Base-by-base conservation (phyloP, 345 rosid species). In the Dovyalis caffra region DNA sequence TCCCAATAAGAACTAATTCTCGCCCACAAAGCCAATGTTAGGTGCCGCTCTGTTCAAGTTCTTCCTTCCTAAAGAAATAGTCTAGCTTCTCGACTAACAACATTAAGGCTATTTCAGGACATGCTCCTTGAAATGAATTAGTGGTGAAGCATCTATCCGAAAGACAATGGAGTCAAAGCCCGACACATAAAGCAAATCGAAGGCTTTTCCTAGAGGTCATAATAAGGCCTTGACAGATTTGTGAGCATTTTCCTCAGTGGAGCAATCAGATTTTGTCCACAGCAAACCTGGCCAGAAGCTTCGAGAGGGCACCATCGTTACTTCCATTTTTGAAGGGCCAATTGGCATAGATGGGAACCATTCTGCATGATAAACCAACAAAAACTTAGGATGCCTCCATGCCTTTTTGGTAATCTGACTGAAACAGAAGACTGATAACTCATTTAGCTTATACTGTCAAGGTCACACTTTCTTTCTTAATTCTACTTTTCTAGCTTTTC, bases 281-380 rank as follows among this genome's bases (percentile, higher is more conserved):
- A 98, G 77, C 93, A 95, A 77, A 93, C 98, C 84, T 91, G 95
- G 69, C 99, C 99, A 66, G 99, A 95, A 84, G 99, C 99, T 82
- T 93, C 99, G 76, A 95, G 99, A 77, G 99, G 99, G 83, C 99
- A 95, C 66, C 99, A 82, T 1, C 99, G 98, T 85, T 95, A 98
- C 87, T 95, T 95, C 73, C 99, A 85, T 85, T 95, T 95, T 83
- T 91, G 92, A 76, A 95, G 84, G 33, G 99, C 93, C 25, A 89
- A 84, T 78, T 95, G 96, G 97, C 98, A 93, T 51, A 95, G 90
- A 86, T 95, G 99, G 70, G 97, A 88, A 80, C 99, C 99, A 87
- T 93, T 91, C 99, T 95, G 92, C 87, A 45, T 2, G 34, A 9
- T 5, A 74, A 34, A 80, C 51, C 62, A 75, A 31, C 68, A 65